Base-by-base conservation (phyloP, 768 basidiomycete genomes). In the Porpolomopsis calyptriformis region DNA sequence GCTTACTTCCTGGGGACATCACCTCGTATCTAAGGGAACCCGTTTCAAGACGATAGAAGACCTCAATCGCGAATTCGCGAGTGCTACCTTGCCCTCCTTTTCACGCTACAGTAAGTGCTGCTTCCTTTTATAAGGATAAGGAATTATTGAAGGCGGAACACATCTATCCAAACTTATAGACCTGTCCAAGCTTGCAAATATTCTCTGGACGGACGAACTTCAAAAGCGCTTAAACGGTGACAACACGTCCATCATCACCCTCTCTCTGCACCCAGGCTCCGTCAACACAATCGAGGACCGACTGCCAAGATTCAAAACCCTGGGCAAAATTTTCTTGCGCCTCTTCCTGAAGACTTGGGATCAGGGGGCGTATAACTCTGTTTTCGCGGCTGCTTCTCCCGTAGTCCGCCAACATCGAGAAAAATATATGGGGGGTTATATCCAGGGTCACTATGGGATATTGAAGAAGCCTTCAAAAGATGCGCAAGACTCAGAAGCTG, bases 201-300 rank as follows among this genome's bases (percentile, higher is more conserved):
- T 73, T 23, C 63, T 80, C 14, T 77, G 68, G 49, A 70, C 68
- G 1, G 69, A 64, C 24, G 66, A 72, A 50, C 60, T 82, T n/a
- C 77, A 81, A 47, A 63, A 61, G 27, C 69, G 56, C 19, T 58
- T 81, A 23, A 64, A 70, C 37, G 55, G 52, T 0, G 55, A 59
- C 29, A 58, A 56, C 12, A 56, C 60, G 1, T 55, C 56, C 23
- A 68, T 72, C 40, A 65, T 64, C 3, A 62, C 55, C 20, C 58
- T 74, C 14, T 50, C 68, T 0, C 38, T 74, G 1, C 66, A 73
- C 50, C 73, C 74, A 0, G 73, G 73, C 1, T 45, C 50, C 1
- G 65, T 73, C 2, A 47, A 55, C 19, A 69, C 73, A 2, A 53
- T 39, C 22, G 42, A 50, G 2, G 42, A 47, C 19, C 31, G 36